Conservation (phyloP, 768 basidiomycete species). For the Termitomyces sp. region DNA sequence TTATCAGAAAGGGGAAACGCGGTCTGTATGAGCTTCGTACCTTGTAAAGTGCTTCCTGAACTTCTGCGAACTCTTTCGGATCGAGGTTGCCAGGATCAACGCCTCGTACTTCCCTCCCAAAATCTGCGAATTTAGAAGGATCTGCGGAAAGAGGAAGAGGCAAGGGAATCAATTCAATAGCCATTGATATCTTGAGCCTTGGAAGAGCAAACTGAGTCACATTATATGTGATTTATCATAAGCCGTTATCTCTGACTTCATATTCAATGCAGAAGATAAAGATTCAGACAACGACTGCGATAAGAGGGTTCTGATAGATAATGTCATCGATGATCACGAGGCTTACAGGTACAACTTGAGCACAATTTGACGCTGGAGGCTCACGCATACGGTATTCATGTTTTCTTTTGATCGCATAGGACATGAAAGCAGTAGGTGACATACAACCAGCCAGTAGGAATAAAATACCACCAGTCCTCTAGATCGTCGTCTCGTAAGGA, state of each 20-base stretch:
- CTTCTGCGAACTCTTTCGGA: slow-evolving; percentile 58
- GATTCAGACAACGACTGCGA: background rate
- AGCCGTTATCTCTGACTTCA: background rate
- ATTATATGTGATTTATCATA: background rate
- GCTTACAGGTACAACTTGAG: no score
- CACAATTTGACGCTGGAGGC: background rate
- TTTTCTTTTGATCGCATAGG: slow-evolving; percentile 23
- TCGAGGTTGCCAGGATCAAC: slow-evolving; percentile 62
- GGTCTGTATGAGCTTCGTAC: slow-evolving; percentile 31
- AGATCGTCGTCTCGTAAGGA: slow-evolving; percentile 96
- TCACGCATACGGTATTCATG: slow-evolving; percentile 16
- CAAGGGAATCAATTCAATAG: slow-evolving; percentile 62
- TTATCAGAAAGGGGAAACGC: background rate
- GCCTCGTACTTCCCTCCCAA: slow-evolving; percentile 77
- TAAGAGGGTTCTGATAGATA: background rate
- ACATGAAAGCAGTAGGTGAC: slow-evolving; percentile 21
- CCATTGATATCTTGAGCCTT: slow-evolving; percentile 36
- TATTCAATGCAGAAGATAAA: background rate
- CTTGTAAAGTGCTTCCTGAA: slow-evolving; percentile 74
- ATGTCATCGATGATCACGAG: background rate
- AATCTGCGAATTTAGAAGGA: slow-evolving; percentile 57
- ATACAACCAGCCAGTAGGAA: slow-evolving; percentile 22
- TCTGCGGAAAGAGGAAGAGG: slow-evolving; percentile 74
- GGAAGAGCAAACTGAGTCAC: background rate
- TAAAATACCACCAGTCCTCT: slow-evolving; percentile 31